These are phyloP conservation scores for Salicornia ramosissima DNA, from an alignment of 148 eudicot species.

Conservation along the genomic window DNA sequence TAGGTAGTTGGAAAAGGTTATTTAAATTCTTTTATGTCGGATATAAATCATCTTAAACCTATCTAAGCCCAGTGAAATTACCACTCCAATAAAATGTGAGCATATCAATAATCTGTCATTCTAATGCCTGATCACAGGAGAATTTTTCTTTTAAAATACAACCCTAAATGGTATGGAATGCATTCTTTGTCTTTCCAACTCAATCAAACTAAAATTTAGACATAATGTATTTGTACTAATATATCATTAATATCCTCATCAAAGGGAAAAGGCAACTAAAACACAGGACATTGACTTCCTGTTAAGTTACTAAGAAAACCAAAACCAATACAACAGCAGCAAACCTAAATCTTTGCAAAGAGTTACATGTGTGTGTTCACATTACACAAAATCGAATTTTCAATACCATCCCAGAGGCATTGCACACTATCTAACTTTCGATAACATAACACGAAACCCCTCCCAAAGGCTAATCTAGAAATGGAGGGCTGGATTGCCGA, in stretches of 20 bases:
- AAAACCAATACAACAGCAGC: not conserved
- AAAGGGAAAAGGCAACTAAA: not conserved
- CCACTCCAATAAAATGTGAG: not conserved
- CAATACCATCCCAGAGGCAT: too few relatives aligned
- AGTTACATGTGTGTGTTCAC: not conserved
- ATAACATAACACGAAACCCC: too few relatives aligned
- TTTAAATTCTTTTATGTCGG: too few relatives aligned
- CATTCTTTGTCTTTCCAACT: not conserved
- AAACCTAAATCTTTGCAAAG: not conserved
- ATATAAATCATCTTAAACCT: too few relatives aligned
- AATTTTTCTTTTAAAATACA: not conserved
- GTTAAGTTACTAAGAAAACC: not conserved
- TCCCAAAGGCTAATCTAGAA: too few relatives aligned
- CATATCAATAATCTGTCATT: not conserved
- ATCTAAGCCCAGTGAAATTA: too few relatives aligned
- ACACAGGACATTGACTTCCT: not conserved
- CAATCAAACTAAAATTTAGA: not conserved
- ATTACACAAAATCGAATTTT: too few relatives aligned
- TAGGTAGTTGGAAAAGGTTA: too few relatives aligned
- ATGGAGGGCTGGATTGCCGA: too few relatives aligned
- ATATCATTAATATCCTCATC: not conserved
- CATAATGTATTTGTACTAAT: not conserved
- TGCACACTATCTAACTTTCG: too few relatives aligned
- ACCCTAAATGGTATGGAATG: not conserved
- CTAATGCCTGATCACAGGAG: not conserved